These are phyloP conservation scores for Trichoderma asperelloides DNA, from an alignment of 495 filamentous ascomycete species.

Conservation along the genomic window DNA sequence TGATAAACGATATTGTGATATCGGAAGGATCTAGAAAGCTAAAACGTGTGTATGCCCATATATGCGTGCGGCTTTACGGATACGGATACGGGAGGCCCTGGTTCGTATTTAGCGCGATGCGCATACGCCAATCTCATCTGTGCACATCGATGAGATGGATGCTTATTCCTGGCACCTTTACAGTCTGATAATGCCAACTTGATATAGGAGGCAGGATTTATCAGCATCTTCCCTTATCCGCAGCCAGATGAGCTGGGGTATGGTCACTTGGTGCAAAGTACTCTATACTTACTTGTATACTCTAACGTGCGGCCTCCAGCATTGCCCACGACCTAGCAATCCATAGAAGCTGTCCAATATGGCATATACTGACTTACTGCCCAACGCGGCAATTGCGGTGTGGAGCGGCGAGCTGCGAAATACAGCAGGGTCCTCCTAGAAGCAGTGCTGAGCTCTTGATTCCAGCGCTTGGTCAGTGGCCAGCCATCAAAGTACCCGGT, in stretches of 20 bases:
- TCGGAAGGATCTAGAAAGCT: neutral
- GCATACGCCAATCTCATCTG: neutral
- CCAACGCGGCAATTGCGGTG: neutral
- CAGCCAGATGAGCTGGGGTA: neutral
- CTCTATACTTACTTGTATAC: neutral
- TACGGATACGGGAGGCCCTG: constrained; percentile 17
- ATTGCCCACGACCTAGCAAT: too few relatives aligned
- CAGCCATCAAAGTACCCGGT: neutral
- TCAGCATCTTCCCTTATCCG: neutral
- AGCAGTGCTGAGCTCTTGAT: neutral
- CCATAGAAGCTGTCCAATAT: neutral
- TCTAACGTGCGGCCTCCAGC: neutral
- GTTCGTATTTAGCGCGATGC: neutral
- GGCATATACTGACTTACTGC: neutral
- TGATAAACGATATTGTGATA: neutral
- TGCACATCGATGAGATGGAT: too few relatives aligned
- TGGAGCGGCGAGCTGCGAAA: too few relatives aligned
- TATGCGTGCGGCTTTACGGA: neutral
- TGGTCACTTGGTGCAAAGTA: neutral
- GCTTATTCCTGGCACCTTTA: neutral
- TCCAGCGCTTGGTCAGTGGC: too few relatives aligned
- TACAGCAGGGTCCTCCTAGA: too few relatives aligned
- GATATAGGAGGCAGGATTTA: neutral
- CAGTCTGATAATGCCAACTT: too few relatives aligned
- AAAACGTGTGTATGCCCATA: neutral